Evolutionary conservation across 345 rosid genomes (phyloP).

Genomic region (Populus euphratica): DNA sequence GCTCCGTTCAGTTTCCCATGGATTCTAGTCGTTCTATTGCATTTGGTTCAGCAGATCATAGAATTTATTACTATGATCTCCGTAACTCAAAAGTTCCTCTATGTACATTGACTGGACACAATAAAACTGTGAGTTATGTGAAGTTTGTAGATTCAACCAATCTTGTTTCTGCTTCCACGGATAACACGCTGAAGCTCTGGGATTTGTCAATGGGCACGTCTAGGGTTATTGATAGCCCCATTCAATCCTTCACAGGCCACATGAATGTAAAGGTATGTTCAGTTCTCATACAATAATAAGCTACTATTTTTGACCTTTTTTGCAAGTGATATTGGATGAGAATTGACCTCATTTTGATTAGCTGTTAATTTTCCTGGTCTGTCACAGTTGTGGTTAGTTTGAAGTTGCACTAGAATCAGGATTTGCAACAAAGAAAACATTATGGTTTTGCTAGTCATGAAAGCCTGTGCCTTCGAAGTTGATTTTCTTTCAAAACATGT

Average conservation of each 20-base stretch:
- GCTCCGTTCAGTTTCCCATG: conserved; percentile 85
- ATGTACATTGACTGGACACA: conserved; percentile 76
- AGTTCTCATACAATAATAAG: conserved; percentile 5
- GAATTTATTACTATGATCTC: conserved; percentile 84
- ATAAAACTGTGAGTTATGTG: conserved; percentile 89
- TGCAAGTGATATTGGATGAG: not conserved
- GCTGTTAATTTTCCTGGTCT: not conserved
- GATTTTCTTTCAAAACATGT: not conserved
- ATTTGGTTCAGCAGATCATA: conserved; percentile 96
- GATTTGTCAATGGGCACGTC: conserved; percentile 73
- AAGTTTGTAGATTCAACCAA: conserved; percentile 70
- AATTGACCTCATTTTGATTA: not conserved
- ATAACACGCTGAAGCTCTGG: conserved; percentile 96
- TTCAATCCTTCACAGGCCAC: conserved; percentile 86
- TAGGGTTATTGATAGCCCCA: conserved; percentile 65
- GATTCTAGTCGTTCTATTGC: conserved; percentile 80
- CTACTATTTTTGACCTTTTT: not conserved
- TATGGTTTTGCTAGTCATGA: not conserved
- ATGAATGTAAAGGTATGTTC: conserved; percentile 71
- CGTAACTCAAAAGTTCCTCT: conserved; percentile 77
- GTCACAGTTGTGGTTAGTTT: not conserved
- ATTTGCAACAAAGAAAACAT: not conserved
- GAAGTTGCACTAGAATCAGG: not conserved
- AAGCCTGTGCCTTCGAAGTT: not conserved
- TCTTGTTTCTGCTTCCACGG: conserved; percentile 89